These are phyloP conservation scores for Betula pendula DNA, from an alignment of 306 rosid genomes.

Conservation along the genomic window DNA sequence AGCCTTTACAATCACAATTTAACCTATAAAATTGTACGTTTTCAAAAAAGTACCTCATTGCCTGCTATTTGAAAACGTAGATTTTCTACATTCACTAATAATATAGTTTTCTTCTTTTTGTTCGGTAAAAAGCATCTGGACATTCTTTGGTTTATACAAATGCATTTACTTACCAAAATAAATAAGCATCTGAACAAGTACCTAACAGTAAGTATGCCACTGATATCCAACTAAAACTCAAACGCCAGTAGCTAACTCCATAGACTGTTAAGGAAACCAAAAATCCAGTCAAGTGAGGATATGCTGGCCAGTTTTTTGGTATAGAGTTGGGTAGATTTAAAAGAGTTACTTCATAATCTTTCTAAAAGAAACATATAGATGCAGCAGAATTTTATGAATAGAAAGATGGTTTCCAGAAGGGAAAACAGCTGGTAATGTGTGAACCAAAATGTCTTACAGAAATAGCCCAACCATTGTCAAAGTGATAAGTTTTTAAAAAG, in stretches of 20 bases:
- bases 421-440: not conserved
- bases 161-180: not conserved
- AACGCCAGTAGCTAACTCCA: not conserved
- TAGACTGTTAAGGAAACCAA: conserved; percentile 2
- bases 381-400: not conserved
- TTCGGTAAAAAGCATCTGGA: not conserved
- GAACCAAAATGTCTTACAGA: not conserved
- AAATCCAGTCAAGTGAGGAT: not conserved
- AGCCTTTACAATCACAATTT: too few relatives aligned
- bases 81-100: too few relatives aligned
- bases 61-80: too few relatives aligned
- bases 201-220: not conserved
- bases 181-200: not conserved
- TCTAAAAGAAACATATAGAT: not conserved
- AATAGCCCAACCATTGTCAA: not conserved
- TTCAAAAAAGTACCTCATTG: too few relatives aligned
- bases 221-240: not conserved
- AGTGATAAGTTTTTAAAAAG: not conserved
- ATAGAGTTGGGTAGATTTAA: not conserved
- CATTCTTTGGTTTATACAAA: not conserved
- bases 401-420: not conserved
- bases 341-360: not conserved
- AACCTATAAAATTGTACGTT: too few relatives aligned
- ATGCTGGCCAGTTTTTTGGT: not conserved
- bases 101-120: not conserved